phyloP scores from a whole-genome alignment of 176 grass and related monocot species.

The Triticum dicoccoides region DNA sequence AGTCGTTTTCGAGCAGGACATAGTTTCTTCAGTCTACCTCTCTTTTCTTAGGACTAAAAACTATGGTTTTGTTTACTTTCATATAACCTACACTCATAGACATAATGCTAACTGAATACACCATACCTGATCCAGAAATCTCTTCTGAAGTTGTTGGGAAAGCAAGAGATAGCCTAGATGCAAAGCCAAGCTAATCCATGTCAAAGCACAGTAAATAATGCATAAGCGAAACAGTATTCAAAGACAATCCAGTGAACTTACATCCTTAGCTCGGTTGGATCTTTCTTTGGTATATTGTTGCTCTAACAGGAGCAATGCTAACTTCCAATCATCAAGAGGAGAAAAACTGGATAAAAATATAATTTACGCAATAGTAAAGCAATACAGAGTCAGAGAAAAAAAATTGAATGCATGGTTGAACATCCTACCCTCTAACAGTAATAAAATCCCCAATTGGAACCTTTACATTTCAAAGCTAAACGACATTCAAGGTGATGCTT shows the following conservation, averaged over 20 bases:
- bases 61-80: too few relatives aligned
- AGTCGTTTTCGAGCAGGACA: too few relatives aligned
- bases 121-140: constrained; percentile 72
- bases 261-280: constrained; percentile 59
- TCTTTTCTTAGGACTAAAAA: too few relatives aligned
- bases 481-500: constrained; percentile 76
- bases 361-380: not conserved
- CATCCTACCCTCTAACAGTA: constrained; percentile 59
- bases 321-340: constrained; percentile 67
- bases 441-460: constrained; percentile 85
- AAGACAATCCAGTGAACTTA: constrained; percentile 18
- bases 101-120: not conserved
- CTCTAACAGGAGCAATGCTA: constrained; percentile 64
- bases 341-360: constrained; percentile 52
- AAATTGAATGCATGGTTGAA: constrained; percentile 7
- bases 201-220: constrained; percentile 14
- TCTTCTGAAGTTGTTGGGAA: constrained; percentile 76
- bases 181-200: constrained; percentile 23
- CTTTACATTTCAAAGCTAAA: constrained; percentile 79
- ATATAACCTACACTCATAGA: not conserved
- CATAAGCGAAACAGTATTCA: not conserved
- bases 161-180: constrained; percentile 89
- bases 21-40: too few relatives aligned
- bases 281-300: constrained; percentile 73
- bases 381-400: not conserved